Base-by-base conservation (phyloP, 2,329 filamentous ascomycete species). In the Microsporum canis region DNA sequence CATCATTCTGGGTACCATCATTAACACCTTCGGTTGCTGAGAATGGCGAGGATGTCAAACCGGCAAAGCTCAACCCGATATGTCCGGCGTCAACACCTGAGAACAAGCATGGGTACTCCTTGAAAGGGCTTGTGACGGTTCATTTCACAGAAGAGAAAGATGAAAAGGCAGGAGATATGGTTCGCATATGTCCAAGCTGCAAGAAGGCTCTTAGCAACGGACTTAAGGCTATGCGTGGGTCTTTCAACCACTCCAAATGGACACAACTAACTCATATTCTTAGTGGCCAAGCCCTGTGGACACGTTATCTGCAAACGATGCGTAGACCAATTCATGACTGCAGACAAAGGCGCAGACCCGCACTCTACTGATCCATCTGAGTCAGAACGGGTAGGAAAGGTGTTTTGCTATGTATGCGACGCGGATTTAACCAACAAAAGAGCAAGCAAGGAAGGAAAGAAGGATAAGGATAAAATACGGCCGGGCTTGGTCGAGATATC, bases 1-100 rank as follows among this genome's bases (percentile, higher is more conserved):
- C 90, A 0, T 95, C 90, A 0, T 97, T 97, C 76, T 97, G 92
- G 94, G 87, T 92, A 10, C 92, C 91, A 0, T 89, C 88, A 0
- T 82, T 92, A 61, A 95, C 88, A 0, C 90, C 90, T 0, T 79
- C 80, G 0, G 57, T 59, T 12, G 82, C 80, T 41, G 82, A 82
- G 55, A 77, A 80, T 59, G 77, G 85, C 59, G 75, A 81, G 5
- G 75, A 82, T 43, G 75, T 75, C n/a, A 86, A 84, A 70, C 81
- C 84, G 59, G 71, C 76, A 58, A 95, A 94, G 70, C 76, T 82
- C 31, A 78, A 80, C 3, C 89, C 91, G 0, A 78, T 87, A 1
- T 97, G 91, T 68, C 91, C 91, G 0, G 87, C 86, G 0, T 89
- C 89, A 0, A 77, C 81, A 1, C 77, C 84, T 8, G 80, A 84